Evolutionary conservation across 2,329 filamentous ascomycete genomes (phyloP), one percentile per base, ranked within the genome.

Genomic region (Lasiodiplodia citricola): DNA sequence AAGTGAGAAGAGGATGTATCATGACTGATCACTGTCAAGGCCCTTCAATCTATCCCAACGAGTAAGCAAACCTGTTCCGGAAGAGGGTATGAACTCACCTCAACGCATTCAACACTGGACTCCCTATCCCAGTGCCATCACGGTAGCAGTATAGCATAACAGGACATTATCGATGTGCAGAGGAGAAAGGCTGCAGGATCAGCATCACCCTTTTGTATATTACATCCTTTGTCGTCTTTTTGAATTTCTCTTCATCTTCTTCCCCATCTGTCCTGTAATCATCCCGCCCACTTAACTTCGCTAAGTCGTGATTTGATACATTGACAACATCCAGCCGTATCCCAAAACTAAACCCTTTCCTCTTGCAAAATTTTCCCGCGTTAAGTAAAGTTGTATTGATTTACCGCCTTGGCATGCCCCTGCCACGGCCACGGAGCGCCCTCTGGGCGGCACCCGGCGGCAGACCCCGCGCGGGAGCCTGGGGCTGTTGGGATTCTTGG

Each of bases 401-500:
- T 68, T 68, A 95, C 85, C 92, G 87, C 80, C 92, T 89, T 31
- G 96, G 95, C 94, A 98, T 90, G 71, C 94, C 94, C 74, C 93
- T 86, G 67, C 95, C 94, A 74, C 94, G 86, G 70, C 92, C 92
- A 71, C 94, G 87, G 73, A 98, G 83, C 52, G 94, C 95, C 76
- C 95, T 87, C 85, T 98, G 95, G 13, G 95, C 94, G 25, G 95
- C 94, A 73, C 84, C 84, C 5, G 83, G 83, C 37, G 84, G 84
- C 73, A 86, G 84, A 23, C 89, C 87, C 80, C 92, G 87, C 68
- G 89, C 87, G 0, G 95, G 95, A 10, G 89, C 93, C 81, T 97
- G 92, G 28, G 94, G 92, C 80, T 89, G 86, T 75, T 90, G 87
- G 76, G 93, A 97, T 85, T 98, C 94, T 85, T 99, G 93, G 82